Percentiles rank a stretch among this genome's conserved stretches.
phyloP scores from a whole-genome alignment of 805 yeast species.

The Yarrowia phangngaensis region DNA sequence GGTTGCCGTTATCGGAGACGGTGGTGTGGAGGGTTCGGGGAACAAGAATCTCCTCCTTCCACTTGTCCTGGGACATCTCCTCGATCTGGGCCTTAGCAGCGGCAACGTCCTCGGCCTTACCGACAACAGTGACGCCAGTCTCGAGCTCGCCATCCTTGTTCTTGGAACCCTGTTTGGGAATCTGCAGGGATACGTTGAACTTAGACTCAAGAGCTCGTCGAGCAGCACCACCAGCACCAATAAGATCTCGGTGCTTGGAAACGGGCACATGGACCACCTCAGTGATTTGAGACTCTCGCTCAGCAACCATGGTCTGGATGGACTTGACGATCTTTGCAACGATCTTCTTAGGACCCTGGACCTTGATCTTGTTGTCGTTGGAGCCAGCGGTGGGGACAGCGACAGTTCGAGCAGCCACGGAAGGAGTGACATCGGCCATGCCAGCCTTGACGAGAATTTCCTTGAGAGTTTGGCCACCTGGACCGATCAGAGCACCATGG shows the following conservation, averaged over 20 bases:
- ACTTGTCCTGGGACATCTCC: slow-evolving; percentile 58
- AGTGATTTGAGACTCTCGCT: slow-evolving; percentile 47
- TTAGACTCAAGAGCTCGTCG: slow-evolving; percentile 71
- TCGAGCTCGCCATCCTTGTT: slow-evolving; percentile 28
- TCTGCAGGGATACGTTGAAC: slow-evolving; percentile 56
- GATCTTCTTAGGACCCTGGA: slow-evolving; percentile 69
- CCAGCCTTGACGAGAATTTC: slow-evolving; percentile 78
- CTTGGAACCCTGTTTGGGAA: slow-evolving; percentile 53
- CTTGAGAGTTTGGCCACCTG: slow-evolving; percentile 67
- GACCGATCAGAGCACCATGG: slow-evolving; percentile 74
- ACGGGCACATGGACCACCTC: slow-evolving; percentile 49
- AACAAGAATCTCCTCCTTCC: slow-evolving; percentile 50
- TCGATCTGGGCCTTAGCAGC: slow-evolving; percentile 59
- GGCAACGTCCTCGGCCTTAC: slow-evolving; percentile 62
- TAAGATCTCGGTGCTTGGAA: slow-evolving; percentile 67
- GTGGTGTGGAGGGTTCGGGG: slow-evolving; percentile 57
- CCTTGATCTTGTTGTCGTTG: slow-evolving; percentile 48
- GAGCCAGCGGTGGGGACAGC: slow-evolving; percentile 68
- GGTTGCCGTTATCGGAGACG: slow-evolving; percentile 64
- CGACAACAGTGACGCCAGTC: slow-evolving; percentile 50
- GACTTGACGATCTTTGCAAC: slow-evolving; percentile 65
- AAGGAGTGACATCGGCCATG: slow-evolving; percentile 43
- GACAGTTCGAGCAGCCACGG: slow-evolving; percentile 47
- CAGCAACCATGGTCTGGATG: slow-evolving; percentile 59
- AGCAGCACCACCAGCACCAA: slow-evolving; percentile 77